Evolutionary conservation across 441 rosid species (phyloP).

Genomic region (Mallotus repandus): DNA sequence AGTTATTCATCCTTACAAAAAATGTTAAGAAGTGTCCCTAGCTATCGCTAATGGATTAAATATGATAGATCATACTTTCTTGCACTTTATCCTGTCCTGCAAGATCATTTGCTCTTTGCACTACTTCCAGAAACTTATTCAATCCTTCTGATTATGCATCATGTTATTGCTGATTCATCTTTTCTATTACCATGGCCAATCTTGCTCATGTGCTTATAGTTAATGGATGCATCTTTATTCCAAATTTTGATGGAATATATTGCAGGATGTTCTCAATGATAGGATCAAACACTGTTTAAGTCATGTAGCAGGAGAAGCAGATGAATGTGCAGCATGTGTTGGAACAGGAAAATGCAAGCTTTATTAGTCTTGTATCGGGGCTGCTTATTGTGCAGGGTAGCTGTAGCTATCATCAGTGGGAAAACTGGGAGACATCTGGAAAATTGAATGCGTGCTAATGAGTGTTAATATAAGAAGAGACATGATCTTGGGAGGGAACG

Average conservation of each 20-base stretch:
- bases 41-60: constrained; percentile 1
- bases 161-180: neutral
- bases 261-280: constrained; percentile 76
- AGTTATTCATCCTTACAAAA: neutral
- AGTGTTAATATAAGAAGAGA: neutral
- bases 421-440: neutral
- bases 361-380: constrained; percentile 30
- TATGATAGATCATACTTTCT: constrained; percentile 8
- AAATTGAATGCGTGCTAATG: neutral
- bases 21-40: neutral
- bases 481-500: neutral
- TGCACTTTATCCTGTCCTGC: neutral
- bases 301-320: constrained; percentile 72
- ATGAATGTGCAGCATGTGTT: constrained; percentile 69
- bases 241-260: constrained; percentile 2
- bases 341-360: constrained; percentile 89
- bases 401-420: neutral
- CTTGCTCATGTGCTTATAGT: neutral
- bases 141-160: neutral
- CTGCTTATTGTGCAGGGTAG: neutral
- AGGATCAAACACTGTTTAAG: constrained; percentile 74
- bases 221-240: neutral
- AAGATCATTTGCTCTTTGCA: too few species aligned
- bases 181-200: neutral
- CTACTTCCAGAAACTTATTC: neutral